phyloP scores from a whole-genome alignment of 1,284 basidiomycete genomes.

The Sanghuangporus sanghuang region DNA sequence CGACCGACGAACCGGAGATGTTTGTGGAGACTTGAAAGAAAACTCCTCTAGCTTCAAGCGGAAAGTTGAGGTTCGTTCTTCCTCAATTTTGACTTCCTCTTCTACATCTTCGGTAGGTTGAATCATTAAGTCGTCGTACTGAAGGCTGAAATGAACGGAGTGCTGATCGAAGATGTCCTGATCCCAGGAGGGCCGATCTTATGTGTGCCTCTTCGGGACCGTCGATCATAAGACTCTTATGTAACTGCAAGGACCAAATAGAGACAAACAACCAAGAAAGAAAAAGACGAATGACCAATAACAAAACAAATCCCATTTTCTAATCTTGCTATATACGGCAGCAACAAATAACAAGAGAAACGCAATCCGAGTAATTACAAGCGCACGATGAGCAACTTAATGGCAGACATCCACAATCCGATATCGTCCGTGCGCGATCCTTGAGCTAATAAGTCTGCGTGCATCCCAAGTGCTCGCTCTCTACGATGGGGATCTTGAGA shows the following conservation, averaged over 20 bases:
- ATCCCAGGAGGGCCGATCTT: too few relatives aligned
- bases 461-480: conserved; percentile 66
- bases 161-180: background rate
- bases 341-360: background rate
- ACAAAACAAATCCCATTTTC: background rate
- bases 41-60: background rate
- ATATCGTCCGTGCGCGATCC: conserved; percentile 78
- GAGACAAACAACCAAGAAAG: background rate
- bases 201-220: too few relatives aligned
- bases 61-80: background rate
- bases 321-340: background rate
- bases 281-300: background rate
- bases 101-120: background rate
- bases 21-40: background rate
- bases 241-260: too few relatives aligned
- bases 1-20: background rate
- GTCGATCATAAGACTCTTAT: too few relatives aligned
- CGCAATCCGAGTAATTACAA: conserved; percentile 27
- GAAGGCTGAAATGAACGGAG: background rate
- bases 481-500: conserved; percentile 64
- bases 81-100: background rate
- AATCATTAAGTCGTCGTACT: too few relatives aligned
- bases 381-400: conserved; percentile 77
- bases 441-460: conserved; percentile 73
- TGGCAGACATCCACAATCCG: conserved; percentile 81